Evolutionary conservation across 768 basidiomycete species (phyloP).

Genomic region (Cystofilobasidium capitatum): DNA sequence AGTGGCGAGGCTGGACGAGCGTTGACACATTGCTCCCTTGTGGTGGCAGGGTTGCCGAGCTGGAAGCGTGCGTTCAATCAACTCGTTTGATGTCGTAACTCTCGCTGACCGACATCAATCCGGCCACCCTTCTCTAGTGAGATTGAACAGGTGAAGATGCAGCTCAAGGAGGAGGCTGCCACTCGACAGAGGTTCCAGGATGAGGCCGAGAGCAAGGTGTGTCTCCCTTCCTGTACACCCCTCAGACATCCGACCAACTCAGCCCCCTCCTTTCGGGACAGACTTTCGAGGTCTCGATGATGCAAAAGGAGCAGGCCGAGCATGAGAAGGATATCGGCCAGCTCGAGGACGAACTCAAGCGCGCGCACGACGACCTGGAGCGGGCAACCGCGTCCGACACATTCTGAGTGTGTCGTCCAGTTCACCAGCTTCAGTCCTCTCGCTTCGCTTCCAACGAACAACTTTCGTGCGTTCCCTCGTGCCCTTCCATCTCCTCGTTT

Average conservation of each 20-base stretch:
- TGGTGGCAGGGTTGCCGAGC: conserved; percentile 9
- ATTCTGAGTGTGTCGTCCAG: too few relatives aligned
- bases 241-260: not conserved
- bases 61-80: conserved; percentile 19
- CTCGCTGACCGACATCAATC: not conserved
- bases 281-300: not conserved
- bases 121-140: not conserved
- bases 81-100: not conserved
- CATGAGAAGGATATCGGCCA: not conserved
- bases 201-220: conserved; percentile 11
- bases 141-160: not conserved
- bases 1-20: not conserved
- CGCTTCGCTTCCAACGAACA: too few relatives aligned
- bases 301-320: not conserved
- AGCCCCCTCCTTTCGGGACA: not conserved
- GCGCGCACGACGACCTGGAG: conserved; percentile 6
- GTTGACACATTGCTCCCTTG: not conserved
- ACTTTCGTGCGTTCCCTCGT: too few relatives aligned
- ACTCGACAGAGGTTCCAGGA: not conserved
- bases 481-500: too few relatives aligned
- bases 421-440: too few relatives aligned
- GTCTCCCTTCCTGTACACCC: not conserved
- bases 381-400: conserved; percentile 5
- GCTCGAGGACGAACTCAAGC: conserved; percentile 9
- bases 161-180: not conserved